phyloP scores from a whole-genome alignment of 495 filamentous ascomycete genomes.

The Neurospora tetrasperma region DNA sequence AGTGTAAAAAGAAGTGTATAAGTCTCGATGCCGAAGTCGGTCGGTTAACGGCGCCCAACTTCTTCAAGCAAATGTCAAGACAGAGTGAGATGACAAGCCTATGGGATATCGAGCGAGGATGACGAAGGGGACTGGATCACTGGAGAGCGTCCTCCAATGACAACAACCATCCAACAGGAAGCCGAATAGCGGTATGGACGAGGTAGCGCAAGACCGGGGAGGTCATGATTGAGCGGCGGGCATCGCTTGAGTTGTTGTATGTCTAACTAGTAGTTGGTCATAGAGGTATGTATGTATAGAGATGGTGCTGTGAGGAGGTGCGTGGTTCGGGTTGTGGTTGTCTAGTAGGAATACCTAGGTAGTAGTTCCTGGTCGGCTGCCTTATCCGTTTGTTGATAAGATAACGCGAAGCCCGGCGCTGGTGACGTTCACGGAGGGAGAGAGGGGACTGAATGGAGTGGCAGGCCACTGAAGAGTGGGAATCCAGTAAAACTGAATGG shows the following conservation, averaged over 20 bases:
- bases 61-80: background rate
- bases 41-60: background rate
- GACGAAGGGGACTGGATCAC: background rate
- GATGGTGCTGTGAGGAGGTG: background rate
- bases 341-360: background rate
- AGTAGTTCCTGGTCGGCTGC: background rate
- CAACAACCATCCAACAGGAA: background rate
- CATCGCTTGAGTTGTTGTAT: background rate
- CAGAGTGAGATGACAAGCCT: background rate
- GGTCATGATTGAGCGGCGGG: conserved; percentile 1
- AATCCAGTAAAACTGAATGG: background rate
- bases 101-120: background rate
- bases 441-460: background rate
- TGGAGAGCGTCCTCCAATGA: background rate
- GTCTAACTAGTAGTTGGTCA: background rate
- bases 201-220: background rate
- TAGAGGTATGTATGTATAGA: background rate
- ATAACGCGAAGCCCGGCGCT: background rate
- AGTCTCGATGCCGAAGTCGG: background rate
- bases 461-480: background rate
- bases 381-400: conserved; percentile 1
- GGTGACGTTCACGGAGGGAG: background rate
- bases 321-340: background rate
- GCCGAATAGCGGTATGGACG: background rate
- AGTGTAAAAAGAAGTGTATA: background rate